Evolutionary conservation across 139 green algal genomes (phyloP).

Genomic region (Pleodorina starrii): DNA sequence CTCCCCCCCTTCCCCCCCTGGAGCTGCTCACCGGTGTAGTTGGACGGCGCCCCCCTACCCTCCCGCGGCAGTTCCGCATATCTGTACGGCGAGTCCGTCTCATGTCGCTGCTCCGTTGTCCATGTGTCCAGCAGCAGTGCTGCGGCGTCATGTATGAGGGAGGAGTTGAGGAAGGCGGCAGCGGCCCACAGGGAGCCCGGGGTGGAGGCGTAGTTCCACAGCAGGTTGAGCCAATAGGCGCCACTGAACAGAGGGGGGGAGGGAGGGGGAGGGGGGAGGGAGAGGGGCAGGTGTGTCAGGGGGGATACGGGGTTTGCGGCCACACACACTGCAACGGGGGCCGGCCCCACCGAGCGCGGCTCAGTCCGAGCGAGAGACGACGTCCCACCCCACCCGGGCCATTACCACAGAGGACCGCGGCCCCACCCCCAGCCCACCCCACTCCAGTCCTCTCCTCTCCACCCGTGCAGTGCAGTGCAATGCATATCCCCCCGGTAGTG

Average conservation of each 20-base stretch:
- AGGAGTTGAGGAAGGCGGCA: conserved; percentile 17
- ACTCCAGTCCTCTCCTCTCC: too few relatives aligned
- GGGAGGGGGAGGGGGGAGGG: background rate
- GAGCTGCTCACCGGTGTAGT: conserved; percentile 62
- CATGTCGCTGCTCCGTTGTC: conserved; percentile 69
- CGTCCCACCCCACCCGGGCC: too few relatives aligned
- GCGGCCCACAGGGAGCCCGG: conserved; percentile 44
- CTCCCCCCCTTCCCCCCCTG: too few relatives aligned
- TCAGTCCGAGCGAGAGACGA: too few relatives aligned
- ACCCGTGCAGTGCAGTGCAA: too few relatives aligned
- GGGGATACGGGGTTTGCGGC: too few relatives aligned
- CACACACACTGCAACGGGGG: too few relatives aligned
- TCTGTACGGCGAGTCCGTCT: conserved; percentile 65
- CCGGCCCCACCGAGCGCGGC: too few relatives aligned
- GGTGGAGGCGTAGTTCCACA: conserved; percentile 72
- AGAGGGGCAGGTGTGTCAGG: background rate
- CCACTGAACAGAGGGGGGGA: background rate
- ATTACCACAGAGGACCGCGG: too few relatives aligned
- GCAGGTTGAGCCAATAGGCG: conserved; percentile 76
- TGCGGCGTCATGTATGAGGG: conserved; percentile 51
- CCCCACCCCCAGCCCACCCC: too few relatives aligned
- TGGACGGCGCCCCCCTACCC: conserved; percentile 48
- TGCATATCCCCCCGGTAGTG: too few relatives aligned
- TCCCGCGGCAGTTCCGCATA: conserved; percentile 72
- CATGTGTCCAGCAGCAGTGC: conserved; percentile 60